Conservation (phyloP, 768 basidiomycete species). For the Favolaschia claudopus region DNA sequence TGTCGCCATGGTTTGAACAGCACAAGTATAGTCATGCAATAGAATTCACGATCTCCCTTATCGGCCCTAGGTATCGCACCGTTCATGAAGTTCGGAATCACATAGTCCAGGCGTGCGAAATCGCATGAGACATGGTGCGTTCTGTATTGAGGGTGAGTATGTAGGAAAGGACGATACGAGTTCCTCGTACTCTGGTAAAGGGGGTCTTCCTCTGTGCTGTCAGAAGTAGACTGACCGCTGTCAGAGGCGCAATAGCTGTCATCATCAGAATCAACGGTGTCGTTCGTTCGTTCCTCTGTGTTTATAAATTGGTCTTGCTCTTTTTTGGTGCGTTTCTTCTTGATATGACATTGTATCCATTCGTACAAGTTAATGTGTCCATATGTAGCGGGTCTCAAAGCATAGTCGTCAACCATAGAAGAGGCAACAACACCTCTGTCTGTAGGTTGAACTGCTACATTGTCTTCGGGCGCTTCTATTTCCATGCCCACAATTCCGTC, state of each 20-base stretch:
- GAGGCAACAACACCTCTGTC: background rate
- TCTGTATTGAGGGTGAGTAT: background rate
- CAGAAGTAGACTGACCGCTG: too few relatives aligned
- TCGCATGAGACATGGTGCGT: background rate
- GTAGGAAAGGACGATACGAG: too few relatives aligned
- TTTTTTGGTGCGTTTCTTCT: too few relatives aligned
- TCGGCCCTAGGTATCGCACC: constrained; percentile 31
- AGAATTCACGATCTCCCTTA: constrained; percentile 38
- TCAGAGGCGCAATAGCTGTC: too few relatives aligned
- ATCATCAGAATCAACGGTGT: too few relatives aligned
- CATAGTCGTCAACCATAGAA: background rate
- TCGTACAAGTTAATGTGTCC: background rate
- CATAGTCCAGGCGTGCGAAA: background rate
- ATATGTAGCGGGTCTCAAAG: background rate
- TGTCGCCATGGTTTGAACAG: constrained; percentile 37
- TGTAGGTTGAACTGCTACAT: background rate
- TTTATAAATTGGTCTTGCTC: too few relatives aligned
- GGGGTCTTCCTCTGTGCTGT: too few relatives aligned
- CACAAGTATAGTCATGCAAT: constrained; percentile 31
- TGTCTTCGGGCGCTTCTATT: background rate
- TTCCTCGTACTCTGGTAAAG: too few relatives aligned
- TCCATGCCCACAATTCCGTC: too few relatives aligned
- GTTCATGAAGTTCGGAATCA: constrained; percentile 36
- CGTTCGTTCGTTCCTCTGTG: too few relatives aligned
- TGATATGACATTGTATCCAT: background rate